phyloP scores from a whole-genome alignment of 2,329 filamentous ascomycete genomes.

The Alternaria sp. region DNA sequence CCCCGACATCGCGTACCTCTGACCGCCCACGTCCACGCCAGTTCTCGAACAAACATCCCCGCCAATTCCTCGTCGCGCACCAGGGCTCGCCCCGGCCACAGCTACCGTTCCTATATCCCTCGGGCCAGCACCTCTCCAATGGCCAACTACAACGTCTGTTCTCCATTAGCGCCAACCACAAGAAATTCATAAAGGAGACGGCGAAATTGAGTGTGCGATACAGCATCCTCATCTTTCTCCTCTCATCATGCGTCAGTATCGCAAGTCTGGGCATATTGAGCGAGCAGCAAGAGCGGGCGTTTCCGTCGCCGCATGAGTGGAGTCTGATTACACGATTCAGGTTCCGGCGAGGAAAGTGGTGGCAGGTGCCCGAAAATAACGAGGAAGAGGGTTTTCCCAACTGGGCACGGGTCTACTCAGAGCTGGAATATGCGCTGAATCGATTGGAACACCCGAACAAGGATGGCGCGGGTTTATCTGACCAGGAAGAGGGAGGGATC shows the following conservation, averaged over 20 bases:
- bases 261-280: slow-evolving; percentile 72
- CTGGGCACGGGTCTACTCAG: slow-evolving; percentile 71
- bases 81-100: slow-evolving; percentile 62
- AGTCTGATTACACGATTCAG: slow-evolving; percentile 71
- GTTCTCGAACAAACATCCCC: slow-evolving; percentile 65
- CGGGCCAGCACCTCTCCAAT: slow-evolving; percentile 50
- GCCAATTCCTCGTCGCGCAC: slow-evolving; percentile 57
- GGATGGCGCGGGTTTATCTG: slow-evolving; percentile 71
- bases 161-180: slow-evolving; percentile 72
- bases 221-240: slow-evolving; percentile 69
- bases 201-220: slow-evolving; percentile 73
- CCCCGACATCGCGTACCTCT: slow-evolving; percentile 21
- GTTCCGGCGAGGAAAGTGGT: slow-evolving; percentile 63
- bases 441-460: slow-evolving; percentile 71
- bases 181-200: slow-evolving; percentile 73
- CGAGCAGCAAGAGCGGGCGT: slow-evolving; percentile 75
- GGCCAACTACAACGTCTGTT: slow-evolving; percentile 70
- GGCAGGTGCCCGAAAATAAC: slow-evolving; percentile 60
- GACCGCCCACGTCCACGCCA: slow-evolving; percentile 51
- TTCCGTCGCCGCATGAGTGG: slow-evolving; percentile 87
- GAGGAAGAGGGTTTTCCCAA: slow-evolving; percentile 68
- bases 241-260: slow-evolving; percentile 65
- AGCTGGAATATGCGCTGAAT: slow-evolving; percentile 65
- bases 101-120: slow-evolving; percentile 69
- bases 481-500: slow-evolving; percentile 62